These are phyloP conservation scores for Aspergillus floridensis DNA, from an alignment of 2,329 filamentous ascomycete species.

Conservation along the genomic window DNA sequence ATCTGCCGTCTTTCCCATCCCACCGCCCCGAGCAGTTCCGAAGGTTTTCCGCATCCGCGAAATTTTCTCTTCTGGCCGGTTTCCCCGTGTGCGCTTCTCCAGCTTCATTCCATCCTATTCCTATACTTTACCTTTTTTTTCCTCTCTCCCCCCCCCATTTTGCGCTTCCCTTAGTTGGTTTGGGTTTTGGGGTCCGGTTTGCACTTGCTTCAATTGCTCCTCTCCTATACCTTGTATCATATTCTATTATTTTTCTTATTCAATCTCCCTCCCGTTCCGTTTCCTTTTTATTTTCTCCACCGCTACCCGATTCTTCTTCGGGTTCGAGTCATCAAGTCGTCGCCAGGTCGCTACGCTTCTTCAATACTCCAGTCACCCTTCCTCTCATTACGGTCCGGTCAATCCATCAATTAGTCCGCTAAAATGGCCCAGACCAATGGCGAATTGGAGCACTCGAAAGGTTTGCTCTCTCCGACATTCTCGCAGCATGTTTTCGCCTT, in stretches of 20 bases:
- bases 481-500: not conserved
- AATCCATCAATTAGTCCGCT: conserved; percentile 17
- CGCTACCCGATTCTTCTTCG: conserved; percentile 5
- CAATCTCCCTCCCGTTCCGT: conserved; percentile 11
- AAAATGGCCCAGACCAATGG: conserved; percentile 43
- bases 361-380: not conserved
- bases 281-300: conserved; percentile 12
- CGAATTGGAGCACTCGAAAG: conserved; percentile 41
- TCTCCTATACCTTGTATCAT: conserved; percentile 29
- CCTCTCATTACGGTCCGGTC: conserved; percentile 5
- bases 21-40: conserved; percentile 41
- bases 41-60: conserved; percentile 42
- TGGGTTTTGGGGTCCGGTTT: conserved; percentile 36
- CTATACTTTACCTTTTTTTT: conserved; percentile 16
- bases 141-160: conserved; percentile 10
- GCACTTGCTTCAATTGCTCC: conserved; percentile 33
- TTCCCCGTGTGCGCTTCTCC: conserved; percentile 27
- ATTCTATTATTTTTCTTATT: conserved; percentile 23
- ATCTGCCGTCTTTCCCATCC: conserved; percentile 7
- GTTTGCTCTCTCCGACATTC: conserved; percentile 21
- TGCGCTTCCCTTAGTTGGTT: conserved; percentile 24
- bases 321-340: conserved; percentile 13
- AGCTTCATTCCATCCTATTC: conserved; percentile 23
- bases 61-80: conserved; percentile 39
- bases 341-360: conserved; percentile 20